phyloP scores from a whole-genome alignment of 139 green algal species.

The Diplosphaera chodatii region DNA sequence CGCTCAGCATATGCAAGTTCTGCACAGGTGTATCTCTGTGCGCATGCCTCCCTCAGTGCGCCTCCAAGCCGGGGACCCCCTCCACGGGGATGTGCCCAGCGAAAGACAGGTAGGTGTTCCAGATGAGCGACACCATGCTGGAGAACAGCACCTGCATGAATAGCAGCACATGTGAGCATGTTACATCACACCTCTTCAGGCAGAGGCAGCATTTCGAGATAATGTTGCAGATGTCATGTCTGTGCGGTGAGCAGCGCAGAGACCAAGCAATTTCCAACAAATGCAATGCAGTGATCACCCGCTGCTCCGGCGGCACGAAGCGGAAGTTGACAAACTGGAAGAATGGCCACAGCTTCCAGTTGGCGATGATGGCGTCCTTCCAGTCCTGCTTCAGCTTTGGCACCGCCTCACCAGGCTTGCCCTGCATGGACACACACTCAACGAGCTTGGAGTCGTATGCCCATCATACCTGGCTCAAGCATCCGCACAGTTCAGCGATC shows the following conservation, averaged over 20 bases:
- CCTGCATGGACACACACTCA: too few relatives aligned
- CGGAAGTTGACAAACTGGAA: conserved; percentile 89
- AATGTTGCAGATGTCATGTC: too few relatives aligned
- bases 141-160: conserved; percentile 56
- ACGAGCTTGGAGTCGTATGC: too few relatives aligned
- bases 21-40: too few relatives aligned
- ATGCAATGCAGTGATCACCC: conserved; percentile 12
- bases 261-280: background rate
- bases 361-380: conserved; percentile 58
- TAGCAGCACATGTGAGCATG: background rate
- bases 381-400: conserved; percentile 70
- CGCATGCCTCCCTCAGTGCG: too few relatives aligned
- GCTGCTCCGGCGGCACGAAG: conserved; percentile 66
- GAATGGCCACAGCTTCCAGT: conserved; percentile 88
- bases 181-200: background rate
- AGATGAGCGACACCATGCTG: conserved; percentile 72
- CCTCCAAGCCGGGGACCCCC: background rate
- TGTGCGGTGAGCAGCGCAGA: conserved; percentile 1
- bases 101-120: conserved; percentile 82
- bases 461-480: too few relatives aligned
- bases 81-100: conserved; percentile 32
- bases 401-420: conserved; percentile 45
- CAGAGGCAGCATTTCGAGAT: background rate
- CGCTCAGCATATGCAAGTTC: too few relatives aligned
- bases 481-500: too few relatives aligned